Evolutionary conservation across 208 protist genomes (phyloP), one percentile per base, ranked within the genome.

Genomic region (Tetramitus jugosus): DNA sequence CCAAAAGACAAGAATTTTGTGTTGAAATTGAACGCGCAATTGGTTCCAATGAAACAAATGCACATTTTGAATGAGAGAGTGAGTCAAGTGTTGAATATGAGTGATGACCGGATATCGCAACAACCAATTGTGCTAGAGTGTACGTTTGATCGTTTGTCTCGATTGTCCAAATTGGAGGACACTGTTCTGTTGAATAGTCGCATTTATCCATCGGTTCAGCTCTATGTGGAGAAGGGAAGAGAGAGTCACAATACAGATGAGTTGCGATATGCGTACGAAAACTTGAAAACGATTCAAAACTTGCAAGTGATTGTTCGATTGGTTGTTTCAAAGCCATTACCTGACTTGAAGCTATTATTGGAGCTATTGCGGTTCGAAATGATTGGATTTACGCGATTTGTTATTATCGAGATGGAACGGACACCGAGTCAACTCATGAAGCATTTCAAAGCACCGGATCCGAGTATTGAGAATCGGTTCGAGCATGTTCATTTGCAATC

Each of bases 381-480:
- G 26, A 37, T 39, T 4, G 67, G 67, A 33, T 74, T 74, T 39
- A 31, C 4, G 35, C n/a, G 42, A 53, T 74, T 74, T 53, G 53
- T 74, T 26, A 53, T 74, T 17, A 74, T 74, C 23, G 67, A 74
- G 23, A 10, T 29, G 20, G 42, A 74, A n/a, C 46, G 67, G 53
- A 74, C 67, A 37, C 67, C 67, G 20, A 74, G 35, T n/a, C 67
- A 74, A 74, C 46, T 74, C 23, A 74, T 74, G 39, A 53, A 29
- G 26, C 43, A 45, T 53, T 74, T 74, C 35, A 74, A 74, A 71
- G 35, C 3, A 26, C 31, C 1, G 14, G 56, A 62, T 17, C 45
- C 4, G 14, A 49, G 14, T 17, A 17, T 49, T 49, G 45, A 49
- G 14, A 49, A 49, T 17, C 4, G 8, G 4, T 4, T 17, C 4